Base-by-base conservation (phyloP, 306 rosid genomes). In the Vachellia collinsii region DNA sequence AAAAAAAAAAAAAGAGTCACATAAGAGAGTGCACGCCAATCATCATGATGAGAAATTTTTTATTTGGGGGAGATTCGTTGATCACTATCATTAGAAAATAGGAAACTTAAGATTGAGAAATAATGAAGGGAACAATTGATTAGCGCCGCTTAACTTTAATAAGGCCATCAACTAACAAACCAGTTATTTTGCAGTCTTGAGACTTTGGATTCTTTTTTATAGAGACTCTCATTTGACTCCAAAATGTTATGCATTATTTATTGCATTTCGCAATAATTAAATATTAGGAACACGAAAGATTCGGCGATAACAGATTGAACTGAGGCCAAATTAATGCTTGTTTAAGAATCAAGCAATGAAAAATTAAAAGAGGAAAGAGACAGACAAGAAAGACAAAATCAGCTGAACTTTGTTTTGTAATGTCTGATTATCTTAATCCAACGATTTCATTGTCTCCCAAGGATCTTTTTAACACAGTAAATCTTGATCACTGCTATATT, bases 371-470 rank as follows among this genome's bases (percentile, higher is more conserved):
- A 66, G 53, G 72, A 82, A 82, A 56, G 77, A 61, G 81, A 78
- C 83, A 80, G 74, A 77, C 87, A 53, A 50, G 76, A 43, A 54
- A 38, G 83, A 74, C 81, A 80, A 69, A 73, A 86, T 86, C 77
- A 83, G 78, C 80, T 74, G 70, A 68, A 14, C 56, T 86, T 73
- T 17, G 75, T 69, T 46, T 77, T 78, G 22, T 81, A 29, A 74
- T 87, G 89, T 84, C 69, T 63, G 34, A 58, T 81, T 87, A 78
- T 85, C 65, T 37, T 87, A 36, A 75, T 65, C 80, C 74, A 81
- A 54, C 72, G 91, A 94, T 88, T 79, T 83, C 50, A 47, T 41
- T 87, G 87, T 87, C 89, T 72, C 64, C 87, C 74, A 5, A 3
- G 50, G 46, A 86, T 86, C 87, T 51, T 62, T 81, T 62, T n/a